phyloP scores from a whole-genome alignment of 352 stramenopile species.

The Pythium utonaiense region DNA sequence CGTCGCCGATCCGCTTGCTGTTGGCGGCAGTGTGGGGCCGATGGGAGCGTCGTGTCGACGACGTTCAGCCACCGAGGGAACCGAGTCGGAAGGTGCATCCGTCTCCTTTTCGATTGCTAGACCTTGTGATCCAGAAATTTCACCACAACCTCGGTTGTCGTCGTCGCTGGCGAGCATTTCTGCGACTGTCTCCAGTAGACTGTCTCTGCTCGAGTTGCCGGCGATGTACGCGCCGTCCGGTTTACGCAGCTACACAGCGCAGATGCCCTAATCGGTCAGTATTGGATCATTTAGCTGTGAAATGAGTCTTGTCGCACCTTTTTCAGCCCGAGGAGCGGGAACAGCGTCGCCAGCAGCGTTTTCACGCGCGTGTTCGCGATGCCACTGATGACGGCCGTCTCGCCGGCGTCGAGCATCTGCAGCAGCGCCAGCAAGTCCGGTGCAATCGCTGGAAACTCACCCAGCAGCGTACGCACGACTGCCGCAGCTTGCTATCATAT shows the following conservation, averaged over 20 bases:
- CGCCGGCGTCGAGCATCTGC: conserved; percentile 73
- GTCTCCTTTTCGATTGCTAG: neutral
- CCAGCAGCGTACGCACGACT: conserved; percentile 53
- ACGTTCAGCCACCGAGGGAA: neutral
- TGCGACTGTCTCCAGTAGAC: conserved; percentile 53
- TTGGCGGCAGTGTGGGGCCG: conserved; percentile 46
- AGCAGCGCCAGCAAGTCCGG: conserved; percentile 61
- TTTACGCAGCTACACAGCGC: conserved; percentile 13
- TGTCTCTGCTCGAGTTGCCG: conserved; percentile 27
- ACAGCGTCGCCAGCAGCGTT: conserved; percentile 57
- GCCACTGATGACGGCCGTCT: conserved; percentile 70
- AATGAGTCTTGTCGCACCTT: too few relatives aligned
- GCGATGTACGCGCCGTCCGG: conserved; percentile 11
- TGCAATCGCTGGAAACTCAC: conserved; percentile 61
- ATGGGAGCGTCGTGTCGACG: conserved; percentile 38
- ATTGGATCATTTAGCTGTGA: too few relatives aligned
- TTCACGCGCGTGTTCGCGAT: conserved; percentile 74
- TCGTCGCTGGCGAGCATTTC: conserved; percentile 30
- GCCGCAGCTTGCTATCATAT: conserved; percentile 30
- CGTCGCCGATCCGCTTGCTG: neutral
- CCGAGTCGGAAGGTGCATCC: neutral
- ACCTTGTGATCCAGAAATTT: neutral
- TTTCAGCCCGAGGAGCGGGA: conserved; percentile 56
- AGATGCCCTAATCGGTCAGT: neutral
- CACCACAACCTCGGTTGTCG: neutral